Evolutionary conservation across 169 alveolate species (phyloP), one percentile per base, ranked within the genome.

Genomic region (Plasmodium ovale): DNA sequence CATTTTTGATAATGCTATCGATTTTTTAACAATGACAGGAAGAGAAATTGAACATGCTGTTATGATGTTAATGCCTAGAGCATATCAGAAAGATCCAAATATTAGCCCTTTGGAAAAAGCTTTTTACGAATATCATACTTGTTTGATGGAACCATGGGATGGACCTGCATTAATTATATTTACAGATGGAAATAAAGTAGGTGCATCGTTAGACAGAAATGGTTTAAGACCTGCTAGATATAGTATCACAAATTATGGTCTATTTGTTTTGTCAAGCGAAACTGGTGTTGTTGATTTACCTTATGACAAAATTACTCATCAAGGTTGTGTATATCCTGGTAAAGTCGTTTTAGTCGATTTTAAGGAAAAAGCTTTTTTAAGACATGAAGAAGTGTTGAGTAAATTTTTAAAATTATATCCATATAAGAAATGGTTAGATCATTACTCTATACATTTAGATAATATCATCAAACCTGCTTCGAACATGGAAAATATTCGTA

Each of bases 91-190:
- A 53, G 91, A 85, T 31, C 89, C 88, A 42, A 82, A 88, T 68
- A 67, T 72, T 68, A 67, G 59, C 7, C 91, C 91, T 14, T 44
- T 68, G 27, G 91, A 85, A 85, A 85, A 42, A 51, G 91, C 91
- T 29, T 87, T 89, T 69, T 72, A 77, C 59, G 89, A 87, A 92
- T 87, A 88, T 73, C 95, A 91, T 58, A 92, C 96, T 6, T 91
- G 94, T 21, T n/a, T 89, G 42, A 92, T 92, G 92, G 96, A 93
- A 71, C 96, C 96, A 19, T 93, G 96, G 96, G 96, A 93, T 70
- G 96, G 96, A 23, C 96, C 96, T 3, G 96, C 96, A 5, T 67
- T 92, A 64, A 85, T 93, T 5, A 87, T 87, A 65, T 93, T 92
- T 84, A 93, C 96, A 3, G 96, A 93, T 67, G 96, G 96, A 60